phyloP scores from a whole-genome alignment of 2,329 filamentous ascomycete species.

The Dothiorella sarmentorum region DNA sequence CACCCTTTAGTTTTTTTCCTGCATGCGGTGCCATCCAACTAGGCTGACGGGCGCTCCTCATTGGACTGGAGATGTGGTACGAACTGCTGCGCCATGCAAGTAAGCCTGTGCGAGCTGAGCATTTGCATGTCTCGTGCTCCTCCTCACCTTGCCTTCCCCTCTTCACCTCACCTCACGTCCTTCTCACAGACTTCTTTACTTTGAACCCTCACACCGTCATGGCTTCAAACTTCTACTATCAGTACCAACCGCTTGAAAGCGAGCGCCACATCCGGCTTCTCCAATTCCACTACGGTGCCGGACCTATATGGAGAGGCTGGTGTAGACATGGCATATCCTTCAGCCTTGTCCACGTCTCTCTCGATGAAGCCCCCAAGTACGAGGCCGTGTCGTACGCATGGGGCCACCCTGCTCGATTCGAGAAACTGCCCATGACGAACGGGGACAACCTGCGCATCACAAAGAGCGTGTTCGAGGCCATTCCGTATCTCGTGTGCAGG shows the following conservation, averaged over 20 bases:
- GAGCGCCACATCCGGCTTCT: neutral
- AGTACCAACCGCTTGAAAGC: neutral
- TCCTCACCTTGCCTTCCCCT: neutral
- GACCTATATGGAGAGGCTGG: neutral
- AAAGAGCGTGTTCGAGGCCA: neutral
- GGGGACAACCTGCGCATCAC: slow-evolving; percentile 8
- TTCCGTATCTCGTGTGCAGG: slow-evolving; percentile 5
- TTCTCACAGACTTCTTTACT: neutral
- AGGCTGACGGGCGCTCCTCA: too few species aligned
- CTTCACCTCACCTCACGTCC: neutral
- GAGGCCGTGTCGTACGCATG: slow-evolving; percentile 20
- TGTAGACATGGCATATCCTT: neutral
- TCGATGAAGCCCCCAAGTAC: neutral
- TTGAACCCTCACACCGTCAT: neutral
- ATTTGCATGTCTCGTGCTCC: neutral
- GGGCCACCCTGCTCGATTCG: slow-evolving; percentile 12
- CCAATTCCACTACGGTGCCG: neutral
- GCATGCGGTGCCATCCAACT: neutral
- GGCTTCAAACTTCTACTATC: neutral
- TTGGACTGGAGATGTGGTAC: neutral
- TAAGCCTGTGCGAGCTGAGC: neutral
- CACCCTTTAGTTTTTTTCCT: too few species aligned
- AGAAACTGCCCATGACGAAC: neutral
- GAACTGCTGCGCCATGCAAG: neutral
- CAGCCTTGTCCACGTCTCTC: neutral